Evolutionary conservation across 1,139 yeast genomes (phyloP).

Genomic region (Lodderomyces theae): DNA sequence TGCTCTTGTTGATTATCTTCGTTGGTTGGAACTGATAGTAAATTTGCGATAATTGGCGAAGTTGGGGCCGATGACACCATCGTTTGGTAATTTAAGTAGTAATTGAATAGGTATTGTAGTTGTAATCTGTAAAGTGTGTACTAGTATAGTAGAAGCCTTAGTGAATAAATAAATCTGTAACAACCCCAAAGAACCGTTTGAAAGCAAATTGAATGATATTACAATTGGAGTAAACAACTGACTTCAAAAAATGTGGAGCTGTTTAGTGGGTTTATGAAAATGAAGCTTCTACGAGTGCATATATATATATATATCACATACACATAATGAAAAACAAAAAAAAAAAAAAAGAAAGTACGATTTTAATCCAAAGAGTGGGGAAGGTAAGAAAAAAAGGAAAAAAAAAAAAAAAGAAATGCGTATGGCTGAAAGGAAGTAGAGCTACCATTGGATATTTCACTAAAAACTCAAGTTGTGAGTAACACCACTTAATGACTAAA

Average conservation of each 20-base stretch:
- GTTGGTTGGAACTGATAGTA: background rate
- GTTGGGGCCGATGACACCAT: slow-evolving; percentile 1
- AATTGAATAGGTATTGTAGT: background rate
- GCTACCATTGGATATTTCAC: slow-evolving; percentile 1
- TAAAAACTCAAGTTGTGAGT: too few relatives aligned
- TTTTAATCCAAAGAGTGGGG: background rate
- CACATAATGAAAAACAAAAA: too few relatives aligned
- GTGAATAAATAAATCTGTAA: too few relatives aligned
- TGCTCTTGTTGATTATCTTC: background rate
- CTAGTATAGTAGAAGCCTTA: background rate
- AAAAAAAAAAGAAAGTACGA: too few relatives aligned
- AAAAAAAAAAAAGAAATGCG: background rate
- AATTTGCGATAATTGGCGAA: slow-evolving; percentile 1
- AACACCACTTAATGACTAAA: background rate
- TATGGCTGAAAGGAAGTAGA: slow-evolving; percentile 1
- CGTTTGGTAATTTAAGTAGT: background rate
- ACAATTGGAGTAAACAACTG: too few relatives aligned
- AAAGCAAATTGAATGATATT: too few relatives aligned
- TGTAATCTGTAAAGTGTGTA: background rate
- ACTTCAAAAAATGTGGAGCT: too few relatives aligned
- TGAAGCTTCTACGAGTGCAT: too few relatives aligned
- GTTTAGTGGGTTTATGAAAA: too few relatives aligned
- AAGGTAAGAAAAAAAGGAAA: slow-evolving; percentile 1
- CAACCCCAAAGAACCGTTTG: too few relatives aligned
- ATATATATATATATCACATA: background rate